Base-by-base conservation (phyloP, 2,329 filamentous ascomycete species). In the Phialemoniopsis sp. region DNA sequence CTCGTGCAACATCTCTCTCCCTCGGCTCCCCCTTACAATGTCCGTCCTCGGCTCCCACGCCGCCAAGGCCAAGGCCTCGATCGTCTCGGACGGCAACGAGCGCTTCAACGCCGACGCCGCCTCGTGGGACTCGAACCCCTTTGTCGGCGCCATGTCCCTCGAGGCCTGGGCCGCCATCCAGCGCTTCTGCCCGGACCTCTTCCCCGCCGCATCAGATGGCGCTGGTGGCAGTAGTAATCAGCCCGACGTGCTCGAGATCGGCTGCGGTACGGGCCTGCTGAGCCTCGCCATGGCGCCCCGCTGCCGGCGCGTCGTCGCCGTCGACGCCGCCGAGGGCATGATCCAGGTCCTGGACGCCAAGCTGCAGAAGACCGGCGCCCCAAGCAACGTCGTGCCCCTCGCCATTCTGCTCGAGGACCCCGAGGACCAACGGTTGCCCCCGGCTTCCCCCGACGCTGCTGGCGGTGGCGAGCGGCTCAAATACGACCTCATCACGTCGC, bases 281-380 rank as follows among this genome's bases (percentile, higher is more conserved):
- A 72, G 70, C 9, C 60, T 74, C 34, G 59, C 57, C 8, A 57
- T 77, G 3, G 66, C 73, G 1, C 72, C 73, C 0, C 55, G 67
- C 26, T 66, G 71, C 5, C 63, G 60, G 32, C 62, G 59, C 8
- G 52, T 79, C 5, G 64, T 74, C 3, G 74, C 74, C 32, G 63
- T 80, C 15, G 76, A 80, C 46, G 66, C 72, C 0, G 68, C 74
- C 3, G 52, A 63, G 13, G 74, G 73, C 37, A 80, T 80, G 76
- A 70, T 80, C 26, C 59, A 63, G 3, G 70, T 68, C 1, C 65
- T 79, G 34, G 51, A 59, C 13, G 37, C 52, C 2, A 78, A 78
- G 49, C 55, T 75, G 9, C 37, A 53, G 1, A 76, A 76, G 49
- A 53, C 72, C 8, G 39, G 48, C n/a, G 34, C 51, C 1, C 42